Percentiles rank a stretch among this genome's conserved stretches.
phyloP scores from a whole-genome alignment of 495 filamentous ascomycete genomes.

The Hamigera avellanea region DNA sequence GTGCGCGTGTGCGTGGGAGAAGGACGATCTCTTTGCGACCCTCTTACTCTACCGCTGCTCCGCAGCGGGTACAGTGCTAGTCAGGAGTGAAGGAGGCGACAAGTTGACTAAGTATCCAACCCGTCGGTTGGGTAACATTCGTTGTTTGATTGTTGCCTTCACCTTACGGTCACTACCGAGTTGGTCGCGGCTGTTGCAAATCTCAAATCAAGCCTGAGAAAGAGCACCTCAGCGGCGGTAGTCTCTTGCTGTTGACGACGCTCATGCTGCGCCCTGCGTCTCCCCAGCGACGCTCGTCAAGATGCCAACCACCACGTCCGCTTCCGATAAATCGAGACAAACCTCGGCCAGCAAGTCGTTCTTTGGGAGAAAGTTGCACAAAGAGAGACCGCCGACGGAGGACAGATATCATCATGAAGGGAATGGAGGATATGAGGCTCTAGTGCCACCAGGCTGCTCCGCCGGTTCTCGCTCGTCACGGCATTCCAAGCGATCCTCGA shows the following conservation, averaged over 20 bases:
- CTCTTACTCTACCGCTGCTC: conserved; percentile 9
- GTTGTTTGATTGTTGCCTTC: too few species aligned
- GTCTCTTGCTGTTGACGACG: conserved; percentile 5
- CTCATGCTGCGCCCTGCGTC: conserved; percentile 33
- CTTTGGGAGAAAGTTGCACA: conserved; percentile 66
- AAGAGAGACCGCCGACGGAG: conserved; percentile 50
- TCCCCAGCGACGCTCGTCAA: conserved; percentile 27
- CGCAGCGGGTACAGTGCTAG: conserved; percentile 14
- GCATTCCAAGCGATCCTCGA: conserved; percentile 70
- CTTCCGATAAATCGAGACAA: conserved; percentile 67
- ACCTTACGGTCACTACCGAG: too few species aligned
- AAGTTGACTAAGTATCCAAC: too few species aligned
- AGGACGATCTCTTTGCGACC: background rate
- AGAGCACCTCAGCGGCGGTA: conserved; percentile 1
- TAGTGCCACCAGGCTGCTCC: conserved; percentile 38
- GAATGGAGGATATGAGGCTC: conserved; percentile 39
- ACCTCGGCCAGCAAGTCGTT: conserved; percentile 79
- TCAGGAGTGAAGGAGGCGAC: conserved; percentile 7
- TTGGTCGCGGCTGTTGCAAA: too few species aligned
- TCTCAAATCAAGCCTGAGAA: background rate
- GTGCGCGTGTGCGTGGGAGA: too few species aligned
- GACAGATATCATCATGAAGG: conserved; percentile 37
- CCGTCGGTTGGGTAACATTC: too few species aligned
- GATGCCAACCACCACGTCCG: conserved; percentile 47
- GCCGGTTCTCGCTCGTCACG: conserved; percentile 63